A percentile compares a stretch with the other conserved stretches of the same genome.
Conservation (phyloP, 2,329 filamentous ascomycete genomes). For the Neonectria coccinea region DNA sequence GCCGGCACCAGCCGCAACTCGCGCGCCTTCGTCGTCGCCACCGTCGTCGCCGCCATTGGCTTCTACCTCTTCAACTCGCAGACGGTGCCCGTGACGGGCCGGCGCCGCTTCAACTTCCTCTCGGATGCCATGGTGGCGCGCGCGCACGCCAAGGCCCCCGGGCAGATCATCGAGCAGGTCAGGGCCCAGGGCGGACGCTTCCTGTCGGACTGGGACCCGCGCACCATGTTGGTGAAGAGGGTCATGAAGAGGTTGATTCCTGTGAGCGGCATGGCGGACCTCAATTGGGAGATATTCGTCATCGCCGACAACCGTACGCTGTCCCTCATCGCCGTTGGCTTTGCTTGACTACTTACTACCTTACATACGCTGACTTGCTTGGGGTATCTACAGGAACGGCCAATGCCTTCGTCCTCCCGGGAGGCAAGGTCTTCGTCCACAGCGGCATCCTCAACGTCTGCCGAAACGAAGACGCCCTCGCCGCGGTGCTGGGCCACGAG, state of each 20-base stretch:
- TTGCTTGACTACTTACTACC: not conserved
- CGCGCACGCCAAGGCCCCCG: conserved; percentile 42
- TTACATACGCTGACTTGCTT: conserved; percentile 8
- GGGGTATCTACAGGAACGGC: conserved; percentile 56
- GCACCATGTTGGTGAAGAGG: conserved; percentile 67
- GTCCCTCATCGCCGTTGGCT: not conserved
- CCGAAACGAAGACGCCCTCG: conserved; percentile 74
- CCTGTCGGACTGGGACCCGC: conserved; percentile 68
- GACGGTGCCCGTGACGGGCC: conserved; percentile 77
- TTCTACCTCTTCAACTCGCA: conserved; percentile 79
- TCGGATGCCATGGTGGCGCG: conserved; percentile 69
- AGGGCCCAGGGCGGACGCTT: conserved; percentile 65
- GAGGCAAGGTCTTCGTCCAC: conserved; percentile 84
- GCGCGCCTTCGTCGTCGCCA: conserved; percentile 54
- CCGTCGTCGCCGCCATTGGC: conserved; percentile 57
- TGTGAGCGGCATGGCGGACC: conserved; percentile 69
- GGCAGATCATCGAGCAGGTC: conserved; percentile 64
- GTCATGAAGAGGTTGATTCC: conserved; percentile 77
- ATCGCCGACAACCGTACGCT: conserved; percentile 71
- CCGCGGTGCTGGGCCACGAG: conserved; percentile 82
- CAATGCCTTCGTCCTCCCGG: conserved; percentile 84
- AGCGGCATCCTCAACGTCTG: conserved; percentile 78
- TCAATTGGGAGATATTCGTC: conserved; percentile 78
- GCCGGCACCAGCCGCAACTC: conserved; percentile 48
- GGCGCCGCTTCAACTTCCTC: conserved; percentile 76